Evolutionary conservation across 495 filamentous ascomycete species (phyloP).

Genomic region (Neurospora cerealis): DNA sequence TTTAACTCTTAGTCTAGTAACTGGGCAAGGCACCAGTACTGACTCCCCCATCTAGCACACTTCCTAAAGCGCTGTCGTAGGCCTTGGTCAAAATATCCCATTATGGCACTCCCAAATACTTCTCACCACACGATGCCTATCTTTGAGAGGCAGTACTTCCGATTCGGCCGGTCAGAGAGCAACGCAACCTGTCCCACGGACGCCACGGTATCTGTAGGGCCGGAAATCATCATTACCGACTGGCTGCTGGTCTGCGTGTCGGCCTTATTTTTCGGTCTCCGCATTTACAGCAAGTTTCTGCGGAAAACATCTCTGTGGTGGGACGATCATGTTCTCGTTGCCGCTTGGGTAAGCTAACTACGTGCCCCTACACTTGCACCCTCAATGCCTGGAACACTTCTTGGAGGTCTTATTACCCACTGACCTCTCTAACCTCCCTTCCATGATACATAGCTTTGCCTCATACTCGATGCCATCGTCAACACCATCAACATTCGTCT

Average conservation of each 20-base stretch:
- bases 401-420: neutral
- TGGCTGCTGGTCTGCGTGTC: conserved; percentile 15
- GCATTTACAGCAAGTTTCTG: conserved; percentile 23
- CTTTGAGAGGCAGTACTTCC: neutral
- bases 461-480: conserved; percentile 7
- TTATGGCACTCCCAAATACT: neutral
- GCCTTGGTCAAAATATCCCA: neutral
- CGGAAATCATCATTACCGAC: neutral
- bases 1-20: neutral
- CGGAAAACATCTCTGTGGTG: conserved; percentile 18
- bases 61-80: neutral
- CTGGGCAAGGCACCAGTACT: neutral
- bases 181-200: neutral
- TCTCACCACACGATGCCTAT: neutral
- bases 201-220: conserved; percentile 1
- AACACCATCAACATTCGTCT: conserved; percentile 11
- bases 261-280: conserved; percentile 16
- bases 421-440: neutral
- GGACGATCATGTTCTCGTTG: conserved; percentile 20
- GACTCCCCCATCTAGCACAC: neutral
- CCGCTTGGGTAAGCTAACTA: conserved; percentile 14
- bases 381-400: neutral
- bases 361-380: too few species aligned
- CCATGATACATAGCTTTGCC: conserved; percentile 6
- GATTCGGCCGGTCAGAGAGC: neutral